phyloP scores from a whole-genome alignment of 1,284 basidiomycete species.

The Coniophora puteana region DNA sequence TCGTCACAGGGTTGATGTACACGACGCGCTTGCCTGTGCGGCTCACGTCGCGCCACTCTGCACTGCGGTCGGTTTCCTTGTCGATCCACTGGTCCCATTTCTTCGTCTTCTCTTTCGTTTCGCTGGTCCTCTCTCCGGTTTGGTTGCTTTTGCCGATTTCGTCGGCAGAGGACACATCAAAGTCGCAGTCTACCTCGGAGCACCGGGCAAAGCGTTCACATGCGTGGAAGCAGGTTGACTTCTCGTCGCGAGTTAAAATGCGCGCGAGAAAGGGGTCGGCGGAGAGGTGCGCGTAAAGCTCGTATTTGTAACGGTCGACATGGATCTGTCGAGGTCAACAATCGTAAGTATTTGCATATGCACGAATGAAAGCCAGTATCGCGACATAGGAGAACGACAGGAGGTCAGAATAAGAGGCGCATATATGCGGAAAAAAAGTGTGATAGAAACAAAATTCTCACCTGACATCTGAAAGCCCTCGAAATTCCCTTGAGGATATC shows the following conservation, averaged over 20 bases:
- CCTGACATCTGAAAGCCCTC: slow-evolving; percentile 57
- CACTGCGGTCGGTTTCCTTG: no score
- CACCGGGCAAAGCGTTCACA: slow-evolving; percentile 85
- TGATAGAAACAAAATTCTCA: slow-evolving; percentile 20
- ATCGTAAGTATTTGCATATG: not conserved
- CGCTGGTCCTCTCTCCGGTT: no score
- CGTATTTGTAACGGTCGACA: slow-evolving; percentile 82
- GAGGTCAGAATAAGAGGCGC: slow-evolving; percentile 11
- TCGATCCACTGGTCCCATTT: no score
- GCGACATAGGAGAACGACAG: no score
- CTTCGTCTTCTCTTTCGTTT: no score
- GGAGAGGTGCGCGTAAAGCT: slow-evolving; percentile 55
- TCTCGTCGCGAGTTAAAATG: slow-evolving; percentile 61
- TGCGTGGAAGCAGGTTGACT: slow-evolving; percentile 80
- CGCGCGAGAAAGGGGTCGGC: slow-evolving; percentile 65
- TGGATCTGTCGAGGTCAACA: slow-evolving; percentile 86
- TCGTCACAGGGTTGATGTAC: slow-evolving; percentile 74
- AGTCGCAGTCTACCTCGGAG: slow-evolving; percentile 53
- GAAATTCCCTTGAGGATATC: slow-evolving; percentile 77
- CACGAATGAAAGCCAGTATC: not conserved
- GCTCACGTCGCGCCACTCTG: slow-evolving; percentile 25
- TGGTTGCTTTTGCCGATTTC: no score
- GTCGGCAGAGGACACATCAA: no score
- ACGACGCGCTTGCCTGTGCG: slow-evolving; percentile 54
- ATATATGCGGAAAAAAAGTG: slow-evolving; percentile 8